These are phyloP conservation scores for Cryphonectria carpinicola DNA, from an alignment of 2,329 filamentous ascomycete species.

Conservation along the genomic window DNA sequence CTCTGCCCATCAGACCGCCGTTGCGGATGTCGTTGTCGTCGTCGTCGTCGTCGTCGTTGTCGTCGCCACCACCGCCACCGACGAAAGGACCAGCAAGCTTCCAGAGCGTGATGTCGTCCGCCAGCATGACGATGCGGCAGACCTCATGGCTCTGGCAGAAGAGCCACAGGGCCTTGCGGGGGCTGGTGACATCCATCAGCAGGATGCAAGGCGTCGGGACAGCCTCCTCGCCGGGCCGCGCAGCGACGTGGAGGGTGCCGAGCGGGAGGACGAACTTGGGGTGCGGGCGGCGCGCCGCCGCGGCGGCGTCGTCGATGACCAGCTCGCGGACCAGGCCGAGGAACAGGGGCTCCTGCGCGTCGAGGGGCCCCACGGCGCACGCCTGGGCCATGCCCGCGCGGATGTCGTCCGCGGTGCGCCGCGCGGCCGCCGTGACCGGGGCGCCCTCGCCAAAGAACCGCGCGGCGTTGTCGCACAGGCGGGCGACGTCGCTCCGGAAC, in stretches of 20 bases:
- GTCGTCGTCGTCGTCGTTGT: background rate
- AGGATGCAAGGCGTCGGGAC: background rate
- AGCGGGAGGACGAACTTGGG: slow-evolving; percentile 15
- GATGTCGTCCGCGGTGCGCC: background rate
- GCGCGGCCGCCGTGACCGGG: background rate
- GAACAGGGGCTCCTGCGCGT: background rate
- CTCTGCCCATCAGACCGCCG: background rate
- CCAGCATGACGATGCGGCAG: slow-evolving; percentile 9
- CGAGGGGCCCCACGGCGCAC: background rate
- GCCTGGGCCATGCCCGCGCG: background rate
- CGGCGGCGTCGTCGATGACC: background rate
- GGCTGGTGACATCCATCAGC: slow-evolving; percentile 2
- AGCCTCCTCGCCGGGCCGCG: background rate
- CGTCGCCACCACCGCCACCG: too few species aligned
- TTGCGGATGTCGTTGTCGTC: too few species aligned
- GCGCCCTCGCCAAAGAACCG: background rate
- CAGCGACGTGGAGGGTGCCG: slow-evolving; percentile 4
- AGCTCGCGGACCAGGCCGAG: slow-evolving; percentile 11
- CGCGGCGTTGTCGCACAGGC: slow-evolving; percentile 9
- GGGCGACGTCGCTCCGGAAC: slow-evolving; percentile 8
- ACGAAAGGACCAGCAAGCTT: background rate
- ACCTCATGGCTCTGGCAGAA: background rate
- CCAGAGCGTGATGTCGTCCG: slow-evolving; percentile 10
- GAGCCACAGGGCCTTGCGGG: slow-evolving; percentile 15
- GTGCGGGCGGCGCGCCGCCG: background rate